Evolutionary conservation across 306 rosid species (phyloP).

Genomic region (Senna siamea): DNA sequence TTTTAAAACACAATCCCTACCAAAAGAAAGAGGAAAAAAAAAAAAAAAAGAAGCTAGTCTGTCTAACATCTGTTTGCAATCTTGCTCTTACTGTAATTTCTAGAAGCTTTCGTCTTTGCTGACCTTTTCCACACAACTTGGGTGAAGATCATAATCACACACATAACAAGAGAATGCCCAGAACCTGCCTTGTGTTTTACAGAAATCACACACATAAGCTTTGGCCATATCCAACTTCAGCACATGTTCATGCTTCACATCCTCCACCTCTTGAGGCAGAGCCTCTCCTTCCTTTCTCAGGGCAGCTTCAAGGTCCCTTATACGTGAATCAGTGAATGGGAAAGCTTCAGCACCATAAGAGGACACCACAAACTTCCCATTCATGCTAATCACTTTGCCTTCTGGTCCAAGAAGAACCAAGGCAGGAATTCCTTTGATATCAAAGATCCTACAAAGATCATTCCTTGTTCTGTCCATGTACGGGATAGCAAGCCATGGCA

Average conservation of each 20-base stretch:
- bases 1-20: background rate
- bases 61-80: background rate
- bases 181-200: constrained; percentile 71
- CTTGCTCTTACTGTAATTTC: background rate
- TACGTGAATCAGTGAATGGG: constrained; percentile 75
- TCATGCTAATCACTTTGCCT: constrained; percentile 58
- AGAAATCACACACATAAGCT: constrained; percentile 82
- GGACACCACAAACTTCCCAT: constrained; percentile 67
- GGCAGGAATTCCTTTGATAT: constrained; percentile 71
- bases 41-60: background rate
- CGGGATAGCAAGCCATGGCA: constrained; percentile 89
- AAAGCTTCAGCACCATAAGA: constrained; percentile 84
- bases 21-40: background rate
- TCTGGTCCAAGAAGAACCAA: constrained; percentile 76
- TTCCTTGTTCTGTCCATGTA: constrained; percentile 72
- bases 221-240: constrained; percentile 85
- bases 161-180: constrained; percentile 87
- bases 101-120: constrained; percentile 42
- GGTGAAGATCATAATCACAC: constrained; percentile 93
- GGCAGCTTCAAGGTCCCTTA: constrained; percentile 66
- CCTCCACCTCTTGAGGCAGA: constrained; percentile 68
- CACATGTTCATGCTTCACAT: constrained; percentile 82
- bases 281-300: constrained; percentile 80
- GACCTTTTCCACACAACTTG: constrained; percentile 69
- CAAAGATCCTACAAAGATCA: constrained; percentile 75